A percentile compares a stretch with the other conserved stretches of the same genome.
phyloP scores from a whole-genome alignment of 2,329 filamentous ascomycete species.

The Fusarium ramigenum region DNA sequence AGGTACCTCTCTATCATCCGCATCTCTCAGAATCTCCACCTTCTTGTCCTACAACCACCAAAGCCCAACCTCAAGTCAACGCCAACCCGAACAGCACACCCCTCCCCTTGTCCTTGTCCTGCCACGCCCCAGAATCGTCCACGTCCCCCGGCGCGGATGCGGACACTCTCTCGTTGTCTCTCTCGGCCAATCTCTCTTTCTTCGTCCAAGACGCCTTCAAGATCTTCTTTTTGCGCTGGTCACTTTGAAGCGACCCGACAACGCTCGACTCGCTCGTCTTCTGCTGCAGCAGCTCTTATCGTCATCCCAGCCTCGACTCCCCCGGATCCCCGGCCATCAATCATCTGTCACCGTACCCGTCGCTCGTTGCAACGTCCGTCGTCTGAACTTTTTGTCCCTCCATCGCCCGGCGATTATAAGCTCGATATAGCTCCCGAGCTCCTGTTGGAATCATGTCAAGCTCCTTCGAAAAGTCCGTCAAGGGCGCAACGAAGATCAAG shows the following conservation, averaged over 20 bases:
- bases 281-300: slow-evolving; percentile 2
- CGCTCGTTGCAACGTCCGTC: slow-evolving; percentile 29
- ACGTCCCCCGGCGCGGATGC: slow-evolving; percentile 41
- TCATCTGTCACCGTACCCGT: slow-evolving; percentile 32
- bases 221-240: slow-evolving; percentile 37
- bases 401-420: slow-evolving; percentile 6
- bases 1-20: slow-evolving; percentile 21
- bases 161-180: slow-evolving; percentile 34
- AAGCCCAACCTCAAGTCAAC: slow-evolving; percentile 31
- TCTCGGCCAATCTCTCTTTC: slow-evolving; percentile 35
- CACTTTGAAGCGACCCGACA: slow-evolving; percentile 24
- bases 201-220: slow-evolving; percentile 21
- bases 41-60: slow-evolving; percentile 28
- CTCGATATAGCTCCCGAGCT: slow-evolving; percentile 20
- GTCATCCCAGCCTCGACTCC: slow-evolving; percentile 10
- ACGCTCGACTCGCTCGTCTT: slow-evolving; percentile 3
- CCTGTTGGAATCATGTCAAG: slow-evolving; percentile 69
- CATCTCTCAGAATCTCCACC: slow-evolving; percentile 22
- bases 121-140: slow-evolving; percentile 41
- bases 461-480: slow-evolving; percentile 98
- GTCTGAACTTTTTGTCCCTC: slow-evolving; percentile 19
- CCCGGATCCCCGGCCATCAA: slow-evolving; percentile 18
- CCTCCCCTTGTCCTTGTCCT: slow-evolving; percentile 39
- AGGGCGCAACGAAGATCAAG: slow-evolving; percentile 98
- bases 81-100: slow-evolving; percentile 30